phyloP scores from a whole-genome alignment of 176 grass and related monocot genomes.

The Oryza rufipogon region DNA sequence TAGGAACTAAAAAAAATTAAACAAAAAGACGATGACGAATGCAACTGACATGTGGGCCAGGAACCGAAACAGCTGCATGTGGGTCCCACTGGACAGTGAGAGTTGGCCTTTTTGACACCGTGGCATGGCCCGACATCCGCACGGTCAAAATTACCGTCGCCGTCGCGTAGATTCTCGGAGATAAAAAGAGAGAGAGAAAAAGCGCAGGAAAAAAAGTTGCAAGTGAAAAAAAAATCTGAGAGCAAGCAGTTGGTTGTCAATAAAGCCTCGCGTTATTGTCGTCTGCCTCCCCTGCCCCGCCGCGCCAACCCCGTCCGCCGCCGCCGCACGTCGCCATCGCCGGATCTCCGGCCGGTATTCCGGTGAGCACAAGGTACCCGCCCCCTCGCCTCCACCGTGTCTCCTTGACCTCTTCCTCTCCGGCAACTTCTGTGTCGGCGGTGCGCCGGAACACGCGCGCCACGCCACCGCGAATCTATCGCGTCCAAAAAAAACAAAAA shows the following conservation, averaged over 20 bases:
- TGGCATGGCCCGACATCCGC: neutral
- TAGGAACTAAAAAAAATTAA: neutral
- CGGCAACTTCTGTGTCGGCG: neutral
- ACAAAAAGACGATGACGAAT: neutral
- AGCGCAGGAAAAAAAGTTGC: neutral
- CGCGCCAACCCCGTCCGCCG: neutral
- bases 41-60: neutral
- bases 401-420: neutral
- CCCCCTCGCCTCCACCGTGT: too few species aligned
- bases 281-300: neutral
- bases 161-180: constrained; percentile 28
- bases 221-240: neutral
- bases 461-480: neutral
- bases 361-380: neutral
- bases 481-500: neutral
- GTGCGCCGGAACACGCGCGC: neutral
- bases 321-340: neutral
- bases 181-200: neutral
- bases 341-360: neutral
- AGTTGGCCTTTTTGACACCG: neutral
- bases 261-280: constrained; percentile 33
- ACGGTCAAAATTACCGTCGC: constrained; percentile 41
- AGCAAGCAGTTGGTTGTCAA: neutral
- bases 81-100: neutral
- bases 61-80: neutral